Percentiles rank a stretch among this genome's conserved stretches.
Conservation (phyloP, 306 rosid species). For the Lathyrus sativus region DNA sequence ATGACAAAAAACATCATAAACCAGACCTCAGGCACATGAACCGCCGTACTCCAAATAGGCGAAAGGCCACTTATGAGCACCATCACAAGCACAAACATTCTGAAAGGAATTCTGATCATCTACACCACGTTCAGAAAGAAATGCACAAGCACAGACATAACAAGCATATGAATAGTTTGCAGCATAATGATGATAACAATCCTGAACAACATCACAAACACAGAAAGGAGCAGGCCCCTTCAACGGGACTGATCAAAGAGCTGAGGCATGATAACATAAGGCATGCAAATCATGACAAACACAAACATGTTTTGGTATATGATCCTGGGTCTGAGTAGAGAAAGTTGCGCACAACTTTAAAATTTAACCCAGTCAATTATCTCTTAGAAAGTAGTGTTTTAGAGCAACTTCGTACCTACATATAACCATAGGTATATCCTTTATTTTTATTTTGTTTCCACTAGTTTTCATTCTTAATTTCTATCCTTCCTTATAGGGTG, state of each 20-base stretch:
- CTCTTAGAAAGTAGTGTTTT: slow-evolving; percentile 8
- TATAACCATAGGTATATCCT: neutral
- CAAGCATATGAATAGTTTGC: slow-evolving; percentile 39
- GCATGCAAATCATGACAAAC: slow-evolving; percentile 38
- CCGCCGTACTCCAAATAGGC: slow-evolving; percentile 44
- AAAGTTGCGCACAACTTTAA: slow-evolving; percentile 8
- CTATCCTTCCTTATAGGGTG: neutral
- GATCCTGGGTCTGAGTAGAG: slow-evolving; percentile 36
- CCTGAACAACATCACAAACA: slow-evolving; percentile 41
- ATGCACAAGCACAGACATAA: slow-evolving; percentile 57
- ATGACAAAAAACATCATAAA: slow-evolving; percentile 44
- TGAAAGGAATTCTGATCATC: slow-evolving; percentile 49
- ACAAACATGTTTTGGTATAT: slow-evolving; percentile 35
- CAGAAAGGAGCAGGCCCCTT: slow-evolving; percentile 43
- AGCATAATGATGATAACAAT: slow-evolving; percentile 40
- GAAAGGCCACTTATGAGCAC: slow-evolving; percentile 49
- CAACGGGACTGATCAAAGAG: slow-evolving; percentile 35
- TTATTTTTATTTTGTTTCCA: neutral
- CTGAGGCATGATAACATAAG: slow-evolving; percentile 38
- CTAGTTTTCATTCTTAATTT: slow-evolving; percentile 2
- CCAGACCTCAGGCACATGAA: slow-evolving; percentile 48
- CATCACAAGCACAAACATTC: slow-evolving; percentile 55
- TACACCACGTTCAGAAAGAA: slow-evolving; percentile 58
- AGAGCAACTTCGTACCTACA: slow-evolving; percentile 21
- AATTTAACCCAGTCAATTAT: neutral